Evolutionary conservation across 176 grass and related monocot species (phyloP).

Genomic region (Bromus sterilis): DNA sequence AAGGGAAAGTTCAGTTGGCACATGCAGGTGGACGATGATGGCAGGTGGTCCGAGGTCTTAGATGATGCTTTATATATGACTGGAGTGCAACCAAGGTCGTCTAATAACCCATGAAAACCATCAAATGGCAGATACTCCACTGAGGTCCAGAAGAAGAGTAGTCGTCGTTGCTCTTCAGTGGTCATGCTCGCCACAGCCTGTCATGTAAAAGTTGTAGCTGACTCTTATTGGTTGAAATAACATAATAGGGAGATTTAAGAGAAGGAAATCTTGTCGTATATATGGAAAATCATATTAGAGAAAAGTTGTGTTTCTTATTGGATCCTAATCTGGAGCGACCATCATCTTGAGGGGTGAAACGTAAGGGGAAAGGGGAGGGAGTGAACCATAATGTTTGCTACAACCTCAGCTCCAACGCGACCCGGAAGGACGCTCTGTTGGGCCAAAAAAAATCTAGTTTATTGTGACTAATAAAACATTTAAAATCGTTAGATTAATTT

Average conservation of each 20-base stretch:
- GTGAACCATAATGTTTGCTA: no score
- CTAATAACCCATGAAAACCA: slow-evolving; percentile 42
- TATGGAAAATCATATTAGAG: background rate
- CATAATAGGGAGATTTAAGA: background rate
- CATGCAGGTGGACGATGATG: slow-evolving; percentile 59
- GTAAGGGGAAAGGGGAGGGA: no score
- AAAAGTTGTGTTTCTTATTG: background rate
- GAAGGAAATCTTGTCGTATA: background rate
- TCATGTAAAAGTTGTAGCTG: background rate
- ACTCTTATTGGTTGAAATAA: background rate
- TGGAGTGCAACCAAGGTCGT: slow-evolving; percentile 3
- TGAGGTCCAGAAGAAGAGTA: slow-evolving; percentile 77
- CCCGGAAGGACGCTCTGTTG: no score
- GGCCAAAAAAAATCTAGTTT: no score
- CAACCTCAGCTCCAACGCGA: no score
- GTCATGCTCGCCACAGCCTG: slow-evolving; percentile 50
- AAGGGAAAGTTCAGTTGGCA: slow-evolving; percentile 44
- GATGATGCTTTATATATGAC: slow-evolving; percentile 30
- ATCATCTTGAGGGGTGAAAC: no score
- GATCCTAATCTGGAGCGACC: no score
- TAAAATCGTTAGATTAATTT: no score
- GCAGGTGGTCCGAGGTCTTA: slow-evolving; percentile 37
- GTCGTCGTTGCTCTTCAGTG: slow-evolving; percentile 26
- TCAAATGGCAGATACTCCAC: slow-evolving; percentile 51
- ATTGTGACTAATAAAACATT: no score